These are phyloP conservation scores for Cyamopsis tetragonoloba DNA, from an alignment of 306 rosid species.

Conservation along the genomic window DNA sequence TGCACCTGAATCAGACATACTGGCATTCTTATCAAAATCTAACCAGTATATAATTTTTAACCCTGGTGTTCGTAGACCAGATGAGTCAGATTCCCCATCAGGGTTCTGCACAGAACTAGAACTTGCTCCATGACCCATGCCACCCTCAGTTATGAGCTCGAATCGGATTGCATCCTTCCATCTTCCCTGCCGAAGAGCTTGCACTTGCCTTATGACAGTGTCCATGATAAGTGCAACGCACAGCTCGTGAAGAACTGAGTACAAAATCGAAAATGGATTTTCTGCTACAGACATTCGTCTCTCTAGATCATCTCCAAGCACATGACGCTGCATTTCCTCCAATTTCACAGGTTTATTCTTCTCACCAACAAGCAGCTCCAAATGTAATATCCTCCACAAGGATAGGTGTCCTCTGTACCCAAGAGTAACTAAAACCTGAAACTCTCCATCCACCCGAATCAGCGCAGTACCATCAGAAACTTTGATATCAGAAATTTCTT, in stretches of 20 bases:
- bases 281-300: conserved; percentile 95
- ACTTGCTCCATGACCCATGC: conserved; percentile 56
- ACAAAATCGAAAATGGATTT: conserved; percentile 71
- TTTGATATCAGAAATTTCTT: conserved; percentile 71
- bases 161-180: conserved; percentile 96
- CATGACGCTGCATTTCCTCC: conserved; percentile 59
- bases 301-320: conserved; percentile 91
- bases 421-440: conserved; percentile 81
- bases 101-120: conserved; percentile 64
- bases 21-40: conserved; percentile 74
- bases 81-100: conserved; percentile 79
- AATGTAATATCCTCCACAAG: conserved; percentile 94
- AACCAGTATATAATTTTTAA: conserved; percentile 87
- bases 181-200: conserved; percentile 84
- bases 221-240: conserved; percentile 93
- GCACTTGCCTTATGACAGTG: conserved; percentile 87
- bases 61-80: conserved; percentile 85
- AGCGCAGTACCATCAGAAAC: conserved; percentile 79
- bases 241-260: conserved; percentile 84
- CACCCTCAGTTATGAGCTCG: conserved; percentile 80
- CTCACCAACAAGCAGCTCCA: conserved; percentile 98
- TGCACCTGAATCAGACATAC: conserved; percentile 53
- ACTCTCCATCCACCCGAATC: conserved; percentile 83
- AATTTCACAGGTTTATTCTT: conserved; percentile 59
- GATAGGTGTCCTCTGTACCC: conserved; percentile 96